Evolutionary conservation across 2,329 filamentous ascomycete genomes (phyloP).

Genomic region (Neonectria magnoliae): DNA sequence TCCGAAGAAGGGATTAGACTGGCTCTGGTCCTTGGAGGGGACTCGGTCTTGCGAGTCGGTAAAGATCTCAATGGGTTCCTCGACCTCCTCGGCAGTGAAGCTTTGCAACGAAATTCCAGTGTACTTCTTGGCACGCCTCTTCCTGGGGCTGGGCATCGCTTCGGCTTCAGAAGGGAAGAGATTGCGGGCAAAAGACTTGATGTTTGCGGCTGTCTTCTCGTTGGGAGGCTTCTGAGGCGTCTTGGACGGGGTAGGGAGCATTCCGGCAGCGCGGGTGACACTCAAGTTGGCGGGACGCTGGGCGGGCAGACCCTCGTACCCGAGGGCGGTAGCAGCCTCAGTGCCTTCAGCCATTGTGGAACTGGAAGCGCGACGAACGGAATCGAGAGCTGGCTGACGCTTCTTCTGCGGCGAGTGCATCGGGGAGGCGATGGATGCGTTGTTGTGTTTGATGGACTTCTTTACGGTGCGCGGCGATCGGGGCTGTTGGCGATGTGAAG

Average conservation of each 20-base stretch:
- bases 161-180: conserved; percentile 71
- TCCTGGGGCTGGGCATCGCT: conserved; percentile 67
- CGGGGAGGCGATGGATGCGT: conserved; percentile 53
- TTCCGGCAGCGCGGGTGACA: conserved; percentile 55
- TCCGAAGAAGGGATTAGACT: conserved; percentile 78
- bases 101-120: conserved; percentile 65
- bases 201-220: conserved; percentile 60
- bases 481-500: conserved; percentile 46
- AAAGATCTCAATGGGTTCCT: conserved; percentile 75
- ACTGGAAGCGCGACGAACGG: conserved; percentile 58
- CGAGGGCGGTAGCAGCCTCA: conserved; percentile 55
- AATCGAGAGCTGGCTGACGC: conserved; percentile 57
- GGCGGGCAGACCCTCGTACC: conserved; percentile 43
- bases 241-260: conserved; percentile 82
- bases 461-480: conserved; percentile 48
- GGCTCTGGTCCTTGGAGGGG: conserved; percentile 71
- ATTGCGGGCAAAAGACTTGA: conserved; percentile 67
- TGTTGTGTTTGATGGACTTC: conserved; percentile 43
- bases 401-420: conserved; percentile 62
- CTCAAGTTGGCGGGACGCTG: conserved; percentile 43
- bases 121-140: conserved; percentile 67
- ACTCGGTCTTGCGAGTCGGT: conserved; percentile 83
- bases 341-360: conserved; percentile 56
- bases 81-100: conserved; percentile 66
- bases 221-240: conserved; percentile 74